phyloP scores from a whole-genome alignment of 169 alveolate genomes.

The Eimeria acervulina region DNA sequence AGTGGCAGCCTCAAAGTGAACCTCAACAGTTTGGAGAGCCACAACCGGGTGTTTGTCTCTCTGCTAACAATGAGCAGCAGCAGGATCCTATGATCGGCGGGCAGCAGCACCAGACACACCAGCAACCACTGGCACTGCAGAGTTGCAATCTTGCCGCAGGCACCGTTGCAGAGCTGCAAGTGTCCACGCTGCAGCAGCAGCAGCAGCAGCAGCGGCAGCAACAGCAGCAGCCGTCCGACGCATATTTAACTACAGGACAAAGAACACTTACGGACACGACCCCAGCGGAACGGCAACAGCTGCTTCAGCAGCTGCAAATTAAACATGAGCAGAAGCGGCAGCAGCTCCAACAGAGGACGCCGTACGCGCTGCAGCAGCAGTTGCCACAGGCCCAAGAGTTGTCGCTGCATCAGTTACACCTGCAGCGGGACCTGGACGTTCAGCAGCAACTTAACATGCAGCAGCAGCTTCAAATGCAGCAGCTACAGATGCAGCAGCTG shows the following conservation, averaged over 20 bases:
- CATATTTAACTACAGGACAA: neutral
- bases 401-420: neutral
- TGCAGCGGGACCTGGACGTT: neutral
- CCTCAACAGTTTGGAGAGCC: neutral
- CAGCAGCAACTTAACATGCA: slow-evolving; percentile 2
- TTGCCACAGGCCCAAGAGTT: neutral
- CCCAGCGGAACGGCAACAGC: slow-evolving; percentile 1
- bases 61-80: neutral
- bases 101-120: neutral
- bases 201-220: neutral
- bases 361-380: slow-evolving; percentile 38
- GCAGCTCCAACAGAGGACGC: neutral
- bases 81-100: neutral
- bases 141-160: neutral
- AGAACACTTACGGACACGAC: neutral
- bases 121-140: neutral
- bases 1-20: neutral
- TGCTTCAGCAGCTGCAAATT: slow-evolving; percentile 20
- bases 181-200: neutral
- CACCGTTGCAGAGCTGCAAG: neutral
- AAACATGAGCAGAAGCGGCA: neutral
- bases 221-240: neutral
- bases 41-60: neutral
- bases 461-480: slow-evolving; percentile 18
- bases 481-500: neutral